phyloP scores from a whole-genome alignment of 306 rosid genomes.

The Macrotyloma uniflorum region DNA sequence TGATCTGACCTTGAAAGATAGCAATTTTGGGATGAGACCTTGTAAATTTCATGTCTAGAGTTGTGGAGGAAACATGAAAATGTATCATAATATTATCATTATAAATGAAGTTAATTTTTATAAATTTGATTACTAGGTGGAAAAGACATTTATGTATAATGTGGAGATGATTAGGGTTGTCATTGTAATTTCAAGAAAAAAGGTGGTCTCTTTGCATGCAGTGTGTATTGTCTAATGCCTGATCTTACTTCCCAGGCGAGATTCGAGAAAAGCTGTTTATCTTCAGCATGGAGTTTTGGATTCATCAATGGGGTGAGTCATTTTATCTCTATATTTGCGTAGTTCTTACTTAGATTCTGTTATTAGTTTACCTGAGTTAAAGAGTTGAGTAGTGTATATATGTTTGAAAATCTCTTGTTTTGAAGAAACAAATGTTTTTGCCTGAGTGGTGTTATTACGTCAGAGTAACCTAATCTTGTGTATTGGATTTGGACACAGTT shows the following conservation, averaged over 20 bases:
- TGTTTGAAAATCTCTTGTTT: slow-evolving; percentile 14
- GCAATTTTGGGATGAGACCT: not conserved
- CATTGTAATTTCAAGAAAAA: slow-evolving; percentile 22
- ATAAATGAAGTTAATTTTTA: not conserved
- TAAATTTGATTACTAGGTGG: not conserved
- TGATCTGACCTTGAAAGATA: not conserved
- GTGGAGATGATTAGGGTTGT: slow-evolving; percentile 7
- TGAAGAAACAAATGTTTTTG: slow-evolving; percentile 3
- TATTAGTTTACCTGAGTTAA: slow-evolving; percentile 11
- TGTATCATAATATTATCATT: slow-evolving; percentile 2
- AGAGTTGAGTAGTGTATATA: not conserved
- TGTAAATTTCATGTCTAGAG: not conserved
- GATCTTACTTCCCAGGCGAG: slow-evolving; percentile 69
- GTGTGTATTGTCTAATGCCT: slow-evolving; percentile 35
- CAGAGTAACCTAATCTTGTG: not conserved
- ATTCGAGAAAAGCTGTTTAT: slow-evolving; percentile 83
- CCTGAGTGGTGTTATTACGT: not conserved
- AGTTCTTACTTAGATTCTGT: slow-evolving; percentile 21
- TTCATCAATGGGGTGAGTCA: slow-evolving; percentile 94
- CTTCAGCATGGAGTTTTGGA: slow-evolving; percentile 94
- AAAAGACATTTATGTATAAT: not conserved
- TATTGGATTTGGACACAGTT: not conserved
- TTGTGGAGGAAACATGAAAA: not conserved
- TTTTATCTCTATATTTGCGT: slow-evolving; percentile 23
- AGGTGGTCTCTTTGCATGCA: not conserved